A percentile compares a stretch with the other conserved stretches of the same genome.
Evolutionary conservation across 768 basidiomycete species (phyloP).

Genomic region (Pleurotus giganteus): DNA sequence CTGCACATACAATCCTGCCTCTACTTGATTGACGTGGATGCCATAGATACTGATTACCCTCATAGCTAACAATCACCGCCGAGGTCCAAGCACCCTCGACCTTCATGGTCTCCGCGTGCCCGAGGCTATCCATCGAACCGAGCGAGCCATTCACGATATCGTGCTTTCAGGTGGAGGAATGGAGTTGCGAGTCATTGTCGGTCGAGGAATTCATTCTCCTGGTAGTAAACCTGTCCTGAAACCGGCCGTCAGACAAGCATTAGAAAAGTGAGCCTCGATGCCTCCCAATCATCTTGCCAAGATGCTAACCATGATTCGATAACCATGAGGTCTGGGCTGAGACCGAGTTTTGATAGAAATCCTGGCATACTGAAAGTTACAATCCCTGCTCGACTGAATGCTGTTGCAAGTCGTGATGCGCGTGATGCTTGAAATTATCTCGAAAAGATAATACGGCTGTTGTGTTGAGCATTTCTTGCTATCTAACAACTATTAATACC

Average conservation of each 20-base stretch:
- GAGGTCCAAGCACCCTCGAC: constrained; percentile 37
- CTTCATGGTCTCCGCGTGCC: constrained; percentile 46
- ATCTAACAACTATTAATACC: no score
- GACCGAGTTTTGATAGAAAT: constrained; percentile 6
- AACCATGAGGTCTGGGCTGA: neutral
- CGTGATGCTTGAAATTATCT: no score
- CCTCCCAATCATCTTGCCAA: neutral
- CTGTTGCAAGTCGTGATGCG: no score
- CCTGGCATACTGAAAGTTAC: constrained; percentile 7
- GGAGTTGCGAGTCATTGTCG: constrained; percentile 47
- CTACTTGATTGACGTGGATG: no score
- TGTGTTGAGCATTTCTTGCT: no score
- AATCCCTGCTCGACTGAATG: neutral
- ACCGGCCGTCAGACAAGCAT: constrained; percentile 72
- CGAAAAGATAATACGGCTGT: no score
- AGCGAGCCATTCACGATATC: constrained; percentile 39
- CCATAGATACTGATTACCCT: constrained; percentile 8
- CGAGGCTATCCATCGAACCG: constrained; percentile 45
- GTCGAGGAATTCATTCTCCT: constrained; percentile 82
- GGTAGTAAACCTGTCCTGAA: constrained; percentile 75
- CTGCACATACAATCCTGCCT: no score
- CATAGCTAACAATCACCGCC: constrained; percentile 37
- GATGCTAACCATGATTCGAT: neutral
- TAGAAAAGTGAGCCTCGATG: constrained; percentile 51
- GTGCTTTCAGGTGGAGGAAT: constrained; percentile 26